Base-by-base conservation (phyloP, 768 basidiomycete species). In the Amanita rimosa region DNA sequence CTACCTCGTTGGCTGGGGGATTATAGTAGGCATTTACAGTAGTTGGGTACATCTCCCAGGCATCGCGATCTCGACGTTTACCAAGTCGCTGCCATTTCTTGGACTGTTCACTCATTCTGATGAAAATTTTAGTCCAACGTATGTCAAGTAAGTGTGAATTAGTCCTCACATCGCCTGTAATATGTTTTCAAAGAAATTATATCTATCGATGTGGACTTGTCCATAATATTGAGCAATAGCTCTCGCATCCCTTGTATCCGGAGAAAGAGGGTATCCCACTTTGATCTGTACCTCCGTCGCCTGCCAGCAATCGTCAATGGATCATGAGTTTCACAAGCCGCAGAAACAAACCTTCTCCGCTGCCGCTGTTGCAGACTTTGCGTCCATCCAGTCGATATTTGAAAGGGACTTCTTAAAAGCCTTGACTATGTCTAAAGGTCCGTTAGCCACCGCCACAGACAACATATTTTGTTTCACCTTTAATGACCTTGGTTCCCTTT, bases 191-290 rank as follows among this genome's bases (percentile, higher is more conserved):
- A 97, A 92, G 71, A 91, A 96, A 46, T 78, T 78, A 50, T 76
- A 67, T 29, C 75, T 65, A 52, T 80, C 67, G 40, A 93, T 70
- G 42, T 78, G 75, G 39, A 90, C 76, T n/a, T 65, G 65, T 8
- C 66, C 64, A 60, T 97, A 98, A 65, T 92, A 98, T 35, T 59
- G 66, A 24, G 74, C 70, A 38, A 98, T 75, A 7, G 87, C 81
- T 21, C 65, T 64, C 34, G 92, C 73, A 58, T 80, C 70, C 14
- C 70, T 70, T 1, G 88, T 93, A 62, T 98, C 75, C 1, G 96
- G 96, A 2, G 80, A 89, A 9, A 83, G 58, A 1, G 96, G 95
- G 66, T 83, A 98, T 50, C 96, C 96, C 53, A 99, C 87, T 72
- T 97, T 95, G 62, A 91, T 76, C 24, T 82, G 79, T 52, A 94